phyloP scores from a whole-genome alignment of 768 basidiomycete genomes.

The Lactifluus piperatus region DNA sequence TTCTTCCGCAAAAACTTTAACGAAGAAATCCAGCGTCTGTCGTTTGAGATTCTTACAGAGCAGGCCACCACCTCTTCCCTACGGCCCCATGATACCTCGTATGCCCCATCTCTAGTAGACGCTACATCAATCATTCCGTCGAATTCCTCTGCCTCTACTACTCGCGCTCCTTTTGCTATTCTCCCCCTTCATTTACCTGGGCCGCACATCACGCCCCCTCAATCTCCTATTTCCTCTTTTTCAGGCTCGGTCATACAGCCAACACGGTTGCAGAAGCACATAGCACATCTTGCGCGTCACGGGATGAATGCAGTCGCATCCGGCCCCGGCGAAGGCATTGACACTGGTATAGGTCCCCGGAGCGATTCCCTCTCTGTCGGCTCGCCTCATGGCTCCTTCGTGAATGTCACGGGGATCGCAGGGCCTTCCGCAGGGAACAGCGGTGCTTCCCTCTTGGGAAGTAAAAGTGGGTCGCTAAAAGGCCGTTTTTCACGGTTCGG shows the following conservation, averaged over 20 bases:
- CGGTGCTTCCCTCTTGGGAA: slow-evolving; percentile 55
- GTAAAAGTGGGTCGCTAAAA: slow-evolving; percentile 55
- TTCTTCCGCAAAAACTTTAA: slow-evolving; percentile 81
- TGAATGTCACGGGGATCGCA: slow-evolving; percentile 53
- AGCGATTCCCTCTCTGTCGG: slow-evolving; percentile 54
- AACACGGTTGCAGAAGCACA: slow-evolving; percentile 70
- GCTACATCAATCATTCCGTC: slow-evolving; percentile 39
- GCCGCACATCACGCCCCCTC: slow-evolving; percentile 37
- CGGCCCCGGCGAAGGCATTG: slow-evolving; percentile 50
- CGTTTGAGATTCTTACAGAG: slow-evolving; percentile 48
- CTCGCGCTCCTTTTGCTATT: slow-evolving; percentile 31
- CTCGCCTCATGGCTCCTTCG: slow-evolving; percentile 68
- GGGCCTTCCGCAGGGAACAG: slow-evolving; percentile 28
- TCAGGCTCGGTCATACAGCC: slow-evolving; percentile 33
- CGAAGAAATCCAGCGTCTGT: slow-evolving; percentile 70
- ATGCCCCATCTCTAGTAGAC: slow-evolving; percentile 13
- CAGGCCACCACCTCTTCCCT: slow-evolving; percentile 22
- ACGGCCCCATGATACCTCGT: slow-evolving; percentile 5
- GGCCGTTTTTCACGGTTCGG: slow-evolving; percentile 72
- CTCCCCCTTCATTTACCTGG: slow-evolving; percentile 47
- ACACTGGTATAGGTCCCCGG: slow-evolving; percentile 27
- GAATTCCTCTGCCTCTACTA: slow-evolving; percentile 22
- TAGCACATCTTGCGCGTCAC: slow-evolving; percentile 74
- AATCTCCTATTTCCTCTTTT: slow-evolving; percentile 23
- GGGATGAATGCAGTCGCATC: slow-evolving; percentile 78